Conservation (phyloP, 2,329 filamentous ascomycete genomes). For the Fusarium sacchari region DNA sequence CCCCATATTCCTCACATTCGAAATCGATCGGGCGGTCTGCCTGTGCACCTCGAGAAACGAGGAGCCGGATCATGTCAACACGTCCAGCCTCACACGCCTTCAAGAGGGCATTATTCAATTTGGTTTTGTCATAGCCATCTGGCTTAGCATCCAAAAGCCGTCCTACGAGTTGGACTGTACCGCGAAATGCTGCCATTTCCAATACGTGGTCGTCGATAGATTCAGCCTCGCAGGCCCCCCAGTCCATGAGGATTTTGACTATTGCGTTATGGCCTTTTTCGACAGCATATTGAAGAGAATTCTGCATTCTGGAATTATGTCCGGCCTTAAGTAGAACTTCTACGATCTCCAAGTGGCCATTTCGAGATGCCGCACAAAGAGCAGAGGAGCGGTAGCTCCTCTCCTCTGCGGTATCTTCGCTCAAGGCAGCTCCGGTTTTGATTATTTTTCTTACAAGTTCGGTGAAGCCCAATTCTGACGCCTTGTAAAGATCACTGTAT, state of each 20-base stretch:
- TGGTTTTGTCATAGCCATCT: not conserved
- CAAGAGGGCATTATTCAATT: not conserved
- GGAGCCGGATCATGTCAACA: not conserved
- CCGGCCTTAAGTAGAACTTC: not conserved
- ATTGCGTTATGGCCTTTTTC: rapidly evolving
- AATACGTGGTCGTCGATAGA: not conserved
- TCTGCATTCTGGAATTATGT: not conserved
- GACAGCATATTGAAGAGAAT: not conserved
- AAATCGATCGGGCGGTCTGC: not conserved
- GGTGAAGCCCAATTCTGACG: too few relatives aligned
- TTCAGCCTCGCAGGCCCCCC: too few relatives aligned
- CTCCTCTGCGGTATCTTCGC: too few relatives aligned
- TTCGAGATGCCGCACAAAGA: not conserved
- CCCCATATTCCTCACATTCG: too few relatives aligned
- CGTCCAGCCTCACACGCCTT: not conserved
- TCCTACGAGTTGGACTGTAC: not conserved
- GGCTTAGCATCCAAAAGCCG: not conserved
- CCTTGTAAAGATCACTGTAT: too few relatives aligned
- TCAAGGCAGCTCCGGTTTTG: too few relatives aligned
- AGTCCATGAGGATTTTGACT: not conserved
- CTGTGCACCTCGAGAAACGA: not conserved
- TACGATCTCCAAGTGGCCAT: not conserved
- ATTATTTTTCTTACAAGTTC: too few relatives aligned
- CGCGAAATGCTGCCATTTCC: too few relatives aligned
- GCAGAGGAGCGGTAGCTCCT: too few relatives aligned